Conservation (phyloP, 2,329 filamentous ascomycete genomes). For the Septoria linicola region DNA sequence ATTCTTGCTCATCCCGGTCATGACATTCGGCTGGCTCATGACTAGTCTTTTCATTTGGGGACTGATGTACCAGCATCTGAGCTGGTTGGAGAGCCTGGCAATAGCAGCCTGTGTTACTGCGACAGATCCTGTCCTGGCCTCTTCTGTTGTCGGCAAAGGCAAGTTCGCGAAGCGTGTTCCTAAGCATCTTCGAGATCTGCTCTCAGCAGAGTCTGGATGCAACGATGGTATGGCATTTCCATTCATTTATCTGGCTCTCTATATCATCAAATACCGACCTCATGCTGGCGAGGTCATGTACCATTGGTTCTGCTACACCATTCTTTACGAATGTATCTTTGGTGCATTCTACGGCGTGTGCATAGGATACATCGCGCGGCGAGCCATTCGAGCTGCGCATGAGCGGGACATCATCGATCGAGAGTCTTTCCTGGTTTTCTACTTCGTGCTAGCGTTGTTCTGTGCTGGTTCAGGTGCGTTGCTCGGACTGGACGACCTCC, state of each 20-base stretch:
- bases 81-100: slow-evolving; percentile 85
- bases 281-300: slow-evolving; percentile 68
- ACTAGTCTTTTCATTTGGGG: slow-evolving; percentile 95
- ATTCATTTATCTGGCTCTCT: slow-evolving; percentile 89
- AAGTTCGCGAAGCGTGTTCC: slow-evolving; percentile 98
- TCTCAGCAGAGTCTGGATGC: slow-evolving; percentile 95
- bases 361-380: slow-evolving; percentile 85
- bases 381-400: slow-evolving; percentile 86
- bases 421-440: slow-evolving; percentile 97
- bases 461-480: slow-evolving; percentile 91
- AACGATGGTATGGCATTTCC: slow-evolving; percentile 99
- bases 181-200: slow-evolving; percentile 90
- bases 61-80: slow-evolving; percentile 69
- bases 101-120: slow-evolving; percentile 93
- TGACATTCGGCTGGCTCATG: slow-evolving; percentile 93
- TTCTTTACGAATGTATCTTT: slow-evolving; percentile 94
- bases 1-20: slow-evolving; percentile 86
- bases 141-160: slow-evolving; percentile 96
- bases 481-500: slow-evolving; percentile 85
- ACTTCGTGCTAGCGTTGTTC: slow-evolving; percentile 94
- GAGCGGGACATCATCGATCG: slow-evolving; percentile 82
- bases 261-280: slow-evolving; percentile 78
- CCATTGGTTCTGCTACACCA: slow-evolving; percentile 84
- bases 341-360: slow-evolving; percentile 84
- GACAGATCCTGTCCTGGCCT: slow-evolving; percentile 93